Conservation (phyloP, 2,329 filamentous ascomycete species). For the Fusarium irregulare region DNA sequence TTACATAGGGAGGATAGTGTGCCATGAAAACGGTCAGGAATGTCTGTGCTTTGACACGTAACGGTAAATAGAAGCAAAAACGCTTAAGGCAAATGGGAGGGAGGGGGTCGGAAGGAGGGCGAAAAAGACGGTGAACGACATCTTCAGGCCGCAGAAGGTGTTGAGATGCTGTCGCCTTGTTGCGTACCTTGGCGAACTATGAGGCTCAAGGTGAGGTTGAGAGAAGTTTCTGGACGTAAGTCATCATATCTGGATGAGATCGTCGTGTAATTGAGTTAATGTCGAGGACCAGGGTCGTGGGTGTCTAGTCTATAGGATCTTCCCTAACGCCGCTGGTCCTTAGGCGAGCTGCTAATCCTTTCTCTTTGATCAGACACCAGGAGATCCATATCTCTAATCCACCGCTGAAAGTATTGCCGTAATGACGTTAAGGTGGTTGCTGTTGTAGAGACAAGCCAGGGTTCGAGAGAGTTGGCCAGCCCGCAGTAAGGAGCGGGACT, state of each 20-base stretch:
- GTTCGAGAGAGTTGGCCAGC: neutral
- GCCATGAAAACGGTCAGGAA: no score
- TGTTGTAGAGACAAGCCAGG: neutral
- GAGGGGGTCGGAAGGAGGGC: no score
- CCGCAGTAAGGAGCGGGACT: neutral
- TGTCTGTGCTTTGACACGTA: neutral
- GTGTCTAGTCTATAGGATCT: neutral
- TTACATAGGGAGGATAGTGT: neutral
- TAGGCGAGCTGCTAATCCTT: neutral
- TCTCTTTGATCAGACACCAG: rapidly evolving
- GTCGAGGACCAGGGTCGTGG: neutral
- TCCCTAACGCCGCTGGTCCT: neutral
- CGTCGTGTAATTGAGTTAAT: neutral
- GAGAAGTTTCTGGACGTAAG: no score
- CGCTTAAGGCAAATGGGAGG: neutral
- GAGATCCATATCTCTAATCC: neutral
- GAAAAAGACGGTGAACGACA: neutral
- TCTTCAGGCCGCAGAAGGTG: neutral
- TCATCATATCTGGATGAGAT: neutral
- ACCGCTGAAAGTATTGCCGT: no score
- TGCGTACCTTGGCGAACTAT: neutral
- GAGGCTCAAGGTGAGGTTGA: neutral
- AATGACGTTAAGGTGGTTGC: no score
- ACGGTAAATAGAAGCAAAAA: neutral
- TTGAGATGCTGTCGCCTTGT: neutral